phyloP scores from a whole-genome alignment of 176 grass and related monocot genomes.

The Ampelocalamus luodianensis region DNA sequence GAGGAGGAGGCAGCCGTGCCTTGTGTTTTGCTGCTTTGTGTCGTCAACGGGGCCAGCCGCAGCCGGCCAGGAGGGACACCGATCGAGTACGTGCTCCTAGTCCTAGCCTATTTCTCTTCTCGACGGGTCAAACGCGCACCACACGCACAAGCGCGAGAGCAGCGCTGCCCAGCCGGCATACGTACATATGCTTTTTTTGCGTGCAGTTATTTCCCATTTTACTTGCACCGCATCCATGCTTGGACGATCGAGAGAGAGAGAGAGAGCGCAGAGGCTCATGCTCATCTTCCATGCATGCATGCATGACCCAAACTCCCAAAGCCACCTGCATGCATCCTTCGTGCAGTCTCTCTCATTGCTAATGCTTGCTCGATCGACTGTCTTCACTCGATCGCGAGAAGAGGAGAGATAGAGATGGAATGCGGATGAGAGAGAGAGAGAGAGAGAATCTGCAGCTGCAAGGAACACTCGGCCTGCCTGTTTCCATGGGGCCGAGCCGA shows the following conservation, averaged over 20 bases:
- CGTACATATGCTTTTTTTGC: not conserved
- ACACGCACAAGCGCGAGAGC: too few relatives aligned
- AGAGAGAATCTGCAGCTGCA: not conserved
- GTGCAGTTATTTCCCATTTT: not conserved
- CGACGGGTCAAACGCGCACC: not conserved
- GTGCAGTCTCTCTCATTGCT: not conserved
- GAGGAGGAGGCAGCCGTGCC: not conserved
- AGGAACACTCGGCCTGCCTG: not conserved
- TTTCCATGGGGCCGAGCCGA: not conserved
- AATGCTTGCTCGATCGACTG: not conserved
- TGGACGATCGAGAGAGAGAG: not conserved
- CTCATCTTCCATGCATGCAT: not conserved
- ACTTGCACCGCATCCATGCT: not conserved
- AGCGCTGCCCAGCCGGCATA: not conserved
- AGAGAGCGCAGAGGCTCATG: not conserved
- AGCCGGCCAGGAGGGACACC: not conserved
- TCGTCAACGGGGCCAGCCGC: constrained; percentile 52
- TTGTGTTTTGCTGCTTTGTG: not conserved
- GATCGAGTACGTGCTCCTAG: too few relatives aligned
- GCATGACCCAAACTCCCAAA: constrained; percentile 8
- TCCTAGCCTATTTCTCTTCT: too few relatives aligned
- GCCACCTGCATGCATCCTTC: not conserved
- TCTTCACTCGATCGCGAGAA: not conserved
- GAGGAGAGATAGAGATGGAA: too few relatives aligned
- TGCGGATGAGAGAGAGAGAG: too few relatives aligned